phyloP scores from a whole-genome alignment of 1,284 basidiomycete genomes.

The Sporisorium graminicola region DNA sequence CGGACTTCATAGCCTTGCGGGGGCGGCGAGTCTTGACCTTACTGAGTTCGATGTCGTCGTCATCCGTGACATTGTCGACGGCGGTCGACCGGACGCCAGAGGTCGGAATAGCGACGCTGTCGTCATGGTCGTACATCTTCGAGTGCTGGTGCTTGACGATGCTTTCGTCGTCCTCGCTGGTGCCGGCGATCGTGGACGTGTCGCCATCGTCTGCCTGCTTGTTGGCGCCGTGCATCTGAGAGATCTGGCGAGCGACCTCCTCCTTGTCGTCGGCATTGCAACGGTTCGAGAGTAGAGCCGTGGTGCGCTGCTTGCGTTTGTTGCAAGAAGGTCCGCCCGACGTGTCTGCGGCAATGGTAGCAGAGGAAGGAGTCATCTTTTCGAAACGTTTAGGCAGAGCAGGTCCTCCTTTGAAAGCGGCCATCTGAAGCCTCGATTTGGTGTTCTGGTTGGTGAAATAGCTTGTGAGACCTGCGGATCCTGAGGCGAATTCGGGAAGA shows the following conservation, averaged over 20 bases:
- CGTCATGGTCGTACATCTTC: neutral
- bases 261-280: constrained; percentile 4
- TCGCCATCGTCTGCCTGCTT: neutral
- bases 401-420: constrained; percentile 30
- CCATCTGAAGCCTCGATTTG: neutral
- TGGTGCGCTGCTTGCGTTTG: constrained; percentile 20
- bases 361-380: neutral
- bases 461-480: neutral
- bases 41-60: neutral
- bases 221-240: neutral
- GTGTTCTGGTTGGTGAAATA: no score
- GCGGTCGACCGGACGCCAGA: constrained; percentile 23
- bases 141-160: neutral
- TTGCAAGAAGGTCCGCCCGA: neutral
- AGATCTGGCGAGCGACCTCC: neutral
- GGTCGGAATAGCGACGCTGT: neutral
- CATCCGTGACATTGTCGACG: neutral
- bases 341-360: neutral
- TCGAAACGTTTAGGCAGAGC: constrained; percentile 25
- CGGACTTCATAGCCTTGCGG: neutral
- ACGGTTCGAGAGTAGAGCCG: constrained; percentile 22
- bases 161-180: neutral
- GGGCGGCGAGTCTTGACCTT: neutral
- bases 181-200: constrained; percentile 1
- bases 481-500: neutral